These are phyloP conservation scores for Nitzschia sp. DNA, from an alignment of 108 stramenopile genomes.

Conservation along the genomic window DNA sequence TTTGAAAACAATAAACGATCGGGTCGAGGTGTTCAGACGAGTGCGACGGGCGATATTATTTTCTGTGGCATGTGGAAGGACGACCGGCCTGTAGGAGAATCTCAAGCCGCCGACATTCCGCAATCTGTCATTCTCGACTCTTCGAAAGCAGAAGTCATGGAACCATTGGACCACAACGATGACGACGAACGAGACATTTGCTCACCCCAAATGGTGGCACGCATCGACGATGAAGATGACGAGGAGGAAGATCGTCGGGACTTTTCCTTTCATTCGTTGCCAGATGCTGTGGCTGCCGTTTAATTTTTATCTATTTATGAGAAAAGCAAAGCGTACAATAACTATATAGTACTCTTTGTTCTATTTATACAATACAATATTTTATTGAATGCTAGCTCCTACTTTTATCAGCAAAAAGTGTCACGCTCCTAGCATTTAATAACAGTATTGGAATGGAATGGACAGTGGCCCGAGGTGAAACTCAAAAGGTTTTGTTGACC, in stretches of 20 bases:
- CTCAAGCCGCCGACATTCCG: background rate
- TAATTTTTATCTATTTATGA: too few species aligned
- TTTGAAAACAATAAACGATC: constrained; percentile 37
- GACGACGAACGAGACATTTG: constrained; percentile 14
- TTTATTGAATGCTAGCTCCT: too few species aligned
- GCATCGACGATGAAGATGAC: constrained; percentile 14
- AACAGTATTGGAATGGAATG: too few species aligned
- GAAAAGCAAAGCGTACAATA: too few species aligned
- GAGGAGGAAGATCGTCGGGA: background rate
- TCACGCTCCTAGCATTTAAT: too few species aligned
- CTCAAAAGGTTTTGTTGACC: too few species aligned
- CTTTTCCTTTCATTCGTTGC: too few species aligned
- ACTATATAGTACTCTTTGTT: too few species aligned
- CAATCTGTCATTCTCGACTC: background rate
- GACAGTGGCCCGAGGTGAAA: too few species aligned
- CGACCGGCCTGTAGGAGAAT: constrained; percentile 19
- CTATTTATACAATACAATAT: too few species aligned
- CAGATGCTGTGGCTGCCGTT: background rate
- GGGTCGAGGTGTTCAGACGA: constrained; percentile 42
- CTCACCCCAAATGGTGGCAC: constrained; percentile 14
- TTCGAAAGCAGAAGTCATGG: background rate
- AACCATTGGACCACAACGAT: background rate
- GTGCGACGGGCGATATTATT: constrained; percentile 16
- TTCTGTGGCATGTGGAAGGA: constrained; percentile 44
- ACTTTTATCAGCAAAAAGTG: too few species aligned